Conservation (phyloP, 2,329 filamentous ascomycete species). For the Didymella exigua region DNA sequence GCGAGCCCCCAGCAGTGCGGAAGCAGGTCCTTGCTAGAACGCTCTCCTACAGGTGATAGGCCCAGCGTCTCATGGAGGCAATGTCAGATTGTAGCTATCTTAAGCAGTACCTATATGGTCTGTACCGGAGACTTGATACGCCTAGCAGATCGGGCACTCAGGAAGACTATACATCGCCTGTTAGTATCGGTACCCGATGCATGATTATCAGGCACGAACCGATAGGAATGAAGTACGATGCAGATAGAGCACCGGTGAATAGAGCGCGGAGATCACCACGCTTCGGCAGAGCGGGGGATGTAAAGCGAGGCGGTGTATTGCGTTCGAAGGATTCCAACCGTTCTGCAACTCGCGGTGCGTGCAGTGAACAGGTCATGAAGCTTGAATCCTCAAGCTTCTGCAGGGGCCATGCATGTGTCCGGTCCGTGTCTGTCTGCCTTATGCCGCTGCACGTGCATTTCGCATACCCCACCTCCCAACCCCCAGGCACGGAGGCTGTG, state of each 20-base stretch:
- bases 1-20: too few species aligned
- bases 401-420: neutral
- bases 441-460: too few species aligned
- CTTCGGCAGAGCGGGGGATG: neutral
- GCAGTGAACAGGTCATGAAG: neutral
- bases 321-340: neutral
- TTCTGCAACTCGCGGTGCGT: neutral
- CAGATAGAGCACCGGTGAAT: neutral
- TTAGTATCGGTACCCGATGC: neutral
- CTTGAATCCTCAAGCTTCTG: conserved; percentile 7
- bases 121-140: neutral
- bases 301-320: neutral
- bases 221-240: neutral
- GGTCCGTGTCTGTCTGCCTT: neutral
- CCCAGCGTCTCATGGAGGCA: neutral
- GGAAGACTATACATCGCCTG: neutral
- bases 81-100: neutral
- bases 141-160: neutral
- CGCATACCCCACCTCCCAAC: too few species aligned
- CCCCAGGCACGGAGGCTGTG: too few species aligned
- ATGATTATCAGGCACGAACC: neutral
- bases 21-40: too few species aligned
- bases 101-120: neutral
- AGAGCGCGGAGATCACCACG: neutral
- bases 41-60: too few species aligned